phyloP scores from a whole-genome alignment of 371 early-diverging fungal species.

The Rhizopus arrhizus region DNA sequence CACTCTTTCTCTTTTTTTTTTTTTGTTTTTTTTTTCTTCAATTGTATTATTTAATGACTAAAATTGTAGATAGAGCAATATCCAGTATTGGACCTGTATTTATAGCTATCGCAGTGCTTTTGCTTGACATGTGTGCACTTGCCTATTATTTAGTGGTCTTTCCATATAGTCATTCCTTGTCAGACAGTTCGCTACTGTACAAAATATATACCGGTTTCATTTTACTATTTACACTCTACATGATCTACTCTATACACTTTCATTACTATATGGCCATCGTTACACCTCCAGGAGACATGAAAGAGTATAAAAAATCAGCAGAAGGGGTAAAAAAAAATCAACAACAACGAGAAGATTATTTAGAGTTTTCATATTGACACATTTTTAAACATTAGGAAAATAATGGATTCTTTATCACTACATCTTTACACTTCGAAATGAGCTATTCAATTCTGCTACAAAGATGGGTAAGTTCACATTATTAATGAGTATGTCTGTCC shows the following conservation, averaged over 20 bases:
- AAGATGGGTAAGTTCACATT: too few species aligned
- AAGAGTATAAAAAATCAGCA: slow-evolving; percentile 26
- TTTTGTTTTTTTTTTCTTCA: not conserved
- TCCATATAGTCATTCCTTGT: slow-evolving; percentile 46
- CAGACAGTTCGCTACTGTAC: slow-evolving; percentile 29
- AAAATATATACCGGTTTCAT: slow-evolving; percentile 36
- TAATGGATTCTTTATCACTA: too few species aligned
- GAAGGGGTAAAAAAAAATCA: slow-evolving; percentile 12
- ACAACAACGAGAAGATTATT: not conserved
- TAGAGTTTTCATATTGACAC: not conserved
- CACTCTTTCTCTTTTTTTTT: not conserved
- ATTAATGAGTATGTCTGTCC: too few species aligned
- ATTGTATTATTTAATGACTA: slow-evolving; percentile 29
- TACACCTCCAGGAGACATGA: slow-evolving; percentile 55
- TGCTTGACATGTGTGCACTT: slow-evolving; percentile 54
- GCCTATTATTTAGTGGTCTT: slow-evolving; percentile 54
- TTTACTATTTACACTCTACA: slow-evolving; percentile 47
- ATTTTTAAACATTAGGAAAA: slow-evolving; percentile 23
- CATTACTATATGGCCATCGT: slow-evolving; percentile 65
- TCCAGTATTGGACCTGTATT: slow-evolving; percentile 58
- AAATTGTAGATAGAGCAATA: slow-evolving; percentile 56
- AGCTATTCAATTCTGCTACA: too few species aligned
- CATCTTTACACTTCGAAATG: too few species aligned
- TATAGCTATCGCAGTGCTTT: slow-evolving; percentile 52
- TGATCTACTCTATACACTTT: slow-evolving; percentile 59